These are phyloP conservation scores for Pestalotiopsis sp. DNA, from an alignment of 2,329 filamentous ascomycete species.

Conservation along the genomic window DNA sequence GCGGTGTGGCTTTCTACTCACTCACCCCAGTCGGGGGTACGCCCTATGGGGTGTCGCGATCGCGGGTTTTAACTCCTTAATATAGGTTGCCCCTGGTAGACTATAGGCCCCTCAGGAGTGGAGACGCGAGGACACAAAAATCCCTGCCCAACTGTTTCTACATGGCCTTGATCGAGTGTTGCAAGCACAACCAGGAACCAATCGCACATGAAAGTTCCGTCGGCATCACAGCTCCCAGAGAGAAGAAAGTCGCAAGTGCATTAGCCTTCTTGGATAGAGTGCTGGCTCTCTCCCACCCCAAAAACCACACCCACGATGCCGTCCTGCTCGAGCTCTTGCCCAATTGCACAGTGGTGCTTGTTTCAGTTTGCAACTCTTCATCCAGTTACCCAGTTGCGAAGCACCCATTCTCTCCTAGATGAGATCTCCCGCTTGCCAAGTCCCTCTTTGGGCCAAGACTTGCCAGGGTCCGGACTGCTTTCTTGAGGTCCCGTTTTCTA, in stretches of 20 bases:
- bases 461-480: slow-evolving; percentile 27
- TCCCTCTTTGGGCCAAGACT: slow-evolving; percentile 32
- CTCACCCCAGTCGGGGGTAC: slow-evolving; percentile 30
- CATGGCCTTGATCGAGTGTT: slow-evolving; percentile 13
- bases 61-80: slow-evolving; percentile 31
- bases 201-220: slow-evolving; percentile 10
- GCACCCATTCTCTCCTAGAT: slow-evolving; percentile 43
- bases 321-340: slow-evolving; percentile 31
- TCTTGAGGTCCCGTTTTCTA: slow-evolving; percentile 35
- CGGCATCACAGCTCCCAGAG: slow-evolving; percentile 7
- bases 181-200: slow-evolving; percentile 15
- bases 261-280: slow-evolving; percentile 28
- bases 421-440: slow-evolving; percentile 28
- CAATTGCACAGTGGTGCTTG: slow-evolving; percentile 45
- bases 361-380: slow-evolving; percentile 46
- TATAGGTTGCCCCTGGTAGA: slow-evolving; percentile 35
- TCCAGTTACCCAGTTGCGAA: slow-evolving; percentile 39
- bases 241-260: slow-evolving; percentile 24
- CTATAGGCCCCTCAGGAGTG: slow-evolving; percentile 36
- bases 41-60: slow-evolving; percentile 37
- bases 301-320: neutral
- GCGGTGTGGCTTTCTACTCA: slow-evolving; percentile 29
- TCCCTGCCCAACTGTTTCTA: slow-evolving; percentile 12
- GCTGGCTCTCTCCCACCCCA: slow-evolving; percentile 22
- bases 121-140: slow-evolving; percentile 27